Evolutionary conservation across 768 basidiomycete genomes (phyloP).

Genomic region (Calocybe cyanea): DNA sequence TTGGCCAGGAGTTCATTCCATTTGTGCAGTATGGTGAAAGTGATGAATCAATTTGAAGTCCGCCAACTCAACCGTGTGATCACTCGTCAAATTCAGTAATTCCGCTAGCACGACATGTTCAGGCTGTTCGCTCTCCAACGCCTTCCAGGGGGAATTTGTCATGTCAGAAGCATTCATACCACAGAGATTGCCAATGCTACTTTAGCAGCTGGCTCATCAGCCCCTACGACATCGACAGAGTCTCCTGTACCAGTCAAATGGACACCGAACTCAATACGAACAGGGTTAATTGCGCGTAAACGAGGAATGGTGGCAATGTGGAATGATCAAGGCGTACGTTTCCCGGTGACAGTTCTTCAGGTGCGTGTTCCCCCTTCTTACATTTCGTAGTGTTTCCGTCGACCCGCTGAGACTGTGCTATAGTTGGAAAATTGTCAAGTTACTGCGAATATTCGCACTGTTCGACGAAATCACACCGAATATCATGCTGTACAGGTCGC

Average conservation of each 20-base stretch:
- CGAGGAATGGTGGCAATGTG: conserved; percentile 94
- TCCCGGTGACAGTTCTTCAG: conserved; percentile 94
- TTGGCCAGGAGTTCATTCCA: conserved; percentile 81
- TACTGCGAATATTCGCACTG: conserved; percentile 68
- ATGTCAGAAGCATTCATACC: conserved; percentile 40
- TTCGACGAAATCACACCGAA: conserved; percentile 61
- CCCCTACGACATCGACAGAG: conserved; percentile 18
- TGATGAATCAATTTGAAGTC: conserved; percentile 22
- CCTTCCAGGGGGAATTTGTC: conserved; percentile 25
- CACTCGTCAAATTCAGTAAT: conserved; percentile 5
- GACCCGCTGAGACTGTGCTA: not conserved
- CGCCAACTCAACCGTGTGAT: conserved; percentile 19
- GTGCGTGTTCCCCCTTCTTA: conserved; percentile 36
- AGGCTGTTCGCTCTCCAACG: conserved; percentile 46
- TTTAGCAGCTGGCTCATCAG: conserved; percentile 27
- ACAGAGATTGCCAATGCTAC: conserved; percentile 30
- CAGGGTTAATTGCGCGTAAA: conserved; percentile 92
- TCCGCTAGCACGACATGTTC: conserved; percentile 38
- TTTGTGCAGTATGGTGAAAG: conserved; percentile 19
- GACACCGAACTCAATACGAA: conserved; percentile 81
- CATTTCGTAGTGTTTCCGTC: not conserved
- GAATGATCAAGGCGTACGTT: conserved; percentile 82
- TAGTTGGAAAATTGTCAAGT: conserved; percentile 90
- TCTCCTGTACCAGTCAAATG: conserved; percentile 53
- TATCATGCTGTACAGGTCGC: conserved; percentile 96